phyloP scores from a whole-genome alignment of 2,329 filamentous ascomycete species.

The Diplodia sapinea region DNA sequence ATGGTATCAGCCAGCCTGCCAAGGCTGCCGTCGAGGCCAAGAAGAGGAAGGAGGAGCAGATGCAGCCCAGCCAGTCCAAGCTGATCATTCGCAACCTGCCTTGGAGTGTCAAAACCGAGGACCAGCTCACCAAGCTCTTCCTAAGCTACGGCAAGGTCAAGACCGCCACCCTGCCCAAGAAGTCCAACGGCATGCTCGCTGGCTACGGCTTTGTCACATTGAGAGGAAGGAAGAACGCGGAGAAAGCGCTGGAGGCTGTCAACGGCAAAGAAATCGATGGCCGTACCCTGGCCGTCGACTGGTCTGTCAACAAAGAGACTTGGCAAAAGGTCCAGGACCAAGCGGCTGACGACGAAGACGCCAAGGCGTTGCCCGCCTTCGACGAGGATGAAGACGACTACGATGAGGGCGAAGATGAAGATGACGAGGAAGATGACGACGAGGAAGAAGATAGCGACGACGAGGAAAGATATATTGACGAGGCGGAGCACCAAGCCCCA shows the following conservation, averaged over 20 bases:
- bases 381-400: constrained; percentile 44
- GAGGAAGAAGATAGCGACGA: constrained; percentile 48
- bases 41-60: constrained; percentile 68
- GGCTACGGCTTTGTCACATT: constrained; percentile 95
- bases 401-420: constrained; percentile 45
- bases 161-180: constrained; percentile 80
- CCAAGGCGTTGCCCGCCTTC: constrained; percentile 47
- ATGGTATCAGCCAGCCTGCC: constrained; percentile 47
- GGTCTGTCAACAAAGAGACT: constrained; percentile 88
- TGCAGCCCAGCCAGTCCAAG: constrained; percentile 69
- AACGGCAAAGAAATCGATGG: constrained; percentile 93
- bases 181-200: constrained; percentile 69
- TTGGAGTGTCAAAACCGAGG: constrained; percentile 89
- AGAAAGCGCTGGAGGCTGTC: constrained; percentile 80
- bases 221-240: constrained; percentile 85
- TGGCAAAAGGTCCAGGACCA: constrained; percentile 71
- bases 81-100: constrained; percentile 93
- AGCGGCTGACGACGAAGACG: constrained; percentile 47
- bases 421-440: constrained; percentile 52
- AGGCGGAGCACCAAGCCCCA: constrained; percentile 43
- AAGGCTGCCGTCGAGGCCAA: constrained; percentile 62
- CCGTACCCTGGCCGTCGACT: constrained; percentile 88
- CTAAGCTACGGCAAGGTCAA: constrained; percentile 90
- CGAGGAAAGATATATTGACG: constrained; percentile 45
- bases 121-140: constrained; percentile 81